Conservation (phyloP, 371 early-diverging fungal species). For the Conidiobolus incongruus region DNA sequence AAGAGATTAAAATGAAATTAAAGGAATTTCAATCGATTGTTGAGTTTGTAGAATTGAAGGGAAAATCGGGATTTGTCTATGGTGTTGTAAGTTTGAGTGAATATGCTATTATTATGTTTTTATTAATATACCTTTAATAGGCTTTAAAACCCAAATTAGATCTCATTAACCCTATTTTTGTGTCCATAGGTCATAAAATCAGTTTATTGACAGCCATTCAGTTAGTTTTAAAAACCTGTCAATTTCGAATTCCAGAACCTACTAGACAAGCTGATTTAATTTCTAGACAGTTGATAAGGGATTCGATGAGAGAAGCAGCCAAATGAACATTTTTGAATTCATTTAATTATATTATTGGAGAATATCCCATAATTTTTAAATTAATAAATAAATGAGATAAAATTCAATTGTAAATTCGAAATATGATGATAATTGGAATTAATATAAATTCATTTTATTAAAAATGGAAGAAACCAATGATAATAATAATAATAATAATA, state of each 20-base stretch:
- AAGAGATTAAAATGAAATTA: neutral
- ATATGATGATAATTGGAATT: too few relatives aligned
- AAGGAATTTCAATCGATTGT: too few relatives aligned
- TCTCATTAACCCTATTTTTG: conserved; percentile 65
- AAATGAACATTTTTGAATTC: too few relatives aligned
- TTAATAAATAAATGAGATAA: too few relatives aligned
- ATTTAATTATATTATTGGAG: too few relatives aligned
- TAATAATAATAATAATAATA: too few relatives aligned
- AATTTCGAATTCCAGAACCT: conserved; percentile 70
- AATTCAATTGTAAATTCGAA: too few relatives aligned
- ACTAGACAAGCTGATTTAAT: conserved; percentile 62
- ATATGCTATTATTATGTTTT: neutral
- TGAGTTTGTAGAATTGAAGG: too few relatives aligned
- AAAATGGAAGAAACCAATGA: too few relatives aligned
- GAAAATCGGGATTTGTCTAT: conserved; percentile 22
- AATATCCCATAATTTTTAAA: too few relatives aligned
- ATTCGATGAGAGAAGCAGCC: too few relatives aligned
- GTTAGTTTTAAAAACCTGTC: conserved; percentile 31
- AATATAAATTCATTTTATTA: too few relatives aligned
- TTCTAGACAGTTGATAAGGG: conserved; percentile 22
- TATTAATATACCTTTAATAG: conserved; percentile 3
- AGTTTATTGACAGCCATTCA: conserved; percentile 35
- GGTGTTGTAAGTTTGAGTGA: conserved; percentile 22
- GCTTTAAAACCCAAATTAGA: conserved; percentile 12
- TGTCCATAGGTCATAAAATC: conserved; percentile 61